Evolutionary conservation across 495 filamentous ascomycete genomes (phyloP), one percentile per base, ranked within the genome.

Genomic region (Parathielavia appendiculata): DNA sequence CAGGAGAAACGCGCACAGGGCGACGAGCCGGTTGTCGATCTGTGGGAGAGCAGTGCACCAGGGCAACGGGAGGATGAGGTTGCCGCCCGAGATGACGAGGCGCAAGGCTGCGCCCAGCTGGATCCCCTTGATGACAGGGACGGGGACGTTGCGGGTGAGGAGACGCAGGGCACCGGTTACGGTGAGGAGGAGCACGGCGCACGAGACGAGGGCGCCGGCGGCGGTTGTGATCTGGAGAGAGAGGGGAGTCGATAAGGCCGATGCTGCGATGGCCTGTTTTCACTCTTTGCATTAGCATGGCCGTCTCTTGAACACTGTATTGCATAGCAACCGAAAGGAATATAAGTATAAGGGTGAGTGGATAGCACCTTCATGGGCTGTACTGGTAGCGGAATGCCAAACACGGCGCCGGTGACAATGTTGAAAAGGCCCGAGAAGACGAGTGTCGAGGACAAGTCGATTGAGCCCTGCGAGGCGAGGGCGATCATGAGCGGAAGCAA

Each of bases 101-200:
- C 83, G 86, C 23, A 97, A 73, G 0, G 91, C 92, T 4, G 92
- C 91, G 23, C 92, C 92, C 47, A 96, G 83, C 71, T 97, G 92
- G 64, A 97, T 96, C 12, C 92, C 92, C 67, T 93, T 95, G 54
- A 97, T 82, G 5, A 97, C 84, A 5, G 91, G 89, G 17, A 89
- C 80, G 1, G 92, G 92, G 23, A 95, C 87, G 9, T 81, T 76
- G n/a, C 75, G 68, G 9, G 84, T 80, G 56, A 88, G 83, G 79
- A 84, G 87, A 47, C 73, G 75, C 9, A 96, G 73, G 11, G 91
- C 71, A 13, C 92, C 86, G 0, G 90, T 95, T 4, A 86, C 57
- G 63, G 87, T 90, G 63, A 95, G 83, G 14, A 95, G 40, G 39
- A 91, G 78, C 32, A 97, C 81, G 52, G 87, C 79, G 13, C 73